These are phyloP conservation scores for Puya raimondii DNA, from an alignment of 176 grass and related monocot species.

Conservation along the genomic window DNA sequence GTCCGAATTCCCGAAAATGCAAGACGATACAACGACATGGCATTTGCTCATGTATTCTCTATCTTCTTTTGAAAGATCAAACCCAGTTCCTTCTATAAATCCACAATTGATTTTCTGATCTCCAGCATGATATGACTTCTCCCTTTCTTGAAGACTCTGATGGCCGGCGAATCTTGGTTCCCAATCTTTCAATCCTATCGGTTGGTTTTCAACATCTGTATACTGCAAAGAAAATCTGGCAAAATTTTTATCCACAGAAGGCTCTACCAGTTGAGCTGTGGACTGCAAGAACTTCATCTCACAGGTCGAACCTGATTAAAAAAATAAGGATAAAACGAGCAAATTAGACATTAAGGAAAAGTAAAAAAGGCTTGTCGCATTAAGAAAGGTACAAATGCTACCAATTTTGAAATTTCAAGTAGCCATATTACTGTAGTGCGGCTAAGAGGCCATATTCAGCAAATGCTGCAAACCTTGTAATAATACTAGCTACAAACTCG, in stretches of 20 bases:
- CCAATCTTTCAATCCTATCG: constrained; percentile 47
- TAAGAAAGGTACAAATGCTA: too few relatives aligned
- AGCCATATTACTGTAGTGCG: too few relatives aligned
- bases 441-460: too few relatives aligned
- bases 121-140: constrained; percentile 59
- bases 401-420: too few relatives aligned
- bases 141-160: constrained; percentile 86
- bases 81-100: constrained; percentile 85
- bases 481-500: too few relatives aligned
- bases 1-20: constrained; percentile 98
- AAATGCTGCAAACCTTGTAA: too few relatives aligned
- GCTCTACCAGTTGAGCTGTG: constrained; percentile 81
- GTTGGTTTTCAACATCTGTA: constrained; percentile 51
- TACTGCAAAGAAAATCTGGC: constrained; percentile 70
- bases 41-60: constrained; percentile 82
- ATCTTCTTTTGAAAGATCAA: constrained; percentile 78
- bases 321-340: constrained; percentile 17
- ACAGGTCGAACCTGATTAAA: constrained; percentile 70
- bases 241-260: constrained; percentile 56
- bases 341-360: neutral
- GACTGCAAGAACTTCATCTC: constrained; percentile 92
- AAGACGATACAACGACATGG: constrained; percentile 89
- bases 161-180: constrained; percentile 88
- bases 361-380: too few relatives aligned
- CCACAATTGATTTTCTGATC: constrained; percentile 87